phyloP scores from a whole-genome alignment of 2,329 filamentous ascomycete species.

The Harringtonia aguacate region DNA sequence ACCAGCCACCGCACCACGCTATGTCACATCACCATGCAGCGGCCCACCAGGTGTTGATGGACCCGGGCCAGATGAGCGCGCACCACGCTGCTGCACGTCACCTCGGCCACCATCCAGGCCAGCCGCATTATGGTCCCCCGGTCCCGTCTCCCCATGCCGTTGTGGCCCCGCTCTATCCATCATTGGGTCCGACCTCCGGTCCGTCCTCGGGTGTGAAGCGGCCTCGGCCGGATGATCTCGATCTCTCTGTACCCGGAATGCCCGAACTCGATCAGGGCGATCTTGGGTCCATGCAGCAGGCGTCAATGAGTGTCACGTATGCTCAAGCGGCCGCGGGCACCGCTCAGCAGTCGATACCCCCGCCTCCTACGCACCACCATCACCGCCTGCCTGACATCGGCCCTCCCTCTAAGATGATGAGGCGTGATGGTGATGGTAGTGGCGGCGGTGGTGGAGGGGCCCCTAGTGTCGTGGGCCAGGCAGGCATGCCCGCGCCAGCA shows the following conservation, averaged over 20 bases:
- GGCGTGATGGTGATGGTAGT: conserved; percentile 37
- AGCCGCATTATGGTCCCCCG: conserved; percentile 39
- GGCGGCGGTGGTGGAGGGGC: conserved; percentile 37
- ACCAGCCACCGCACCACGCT: conserved; percentile 29
- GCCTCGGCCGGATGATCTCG: conserved; percentile 46
- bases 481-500: conserved; percentile 77
- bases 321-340: conserved; percentile 28
- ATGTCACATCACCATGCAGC: conserved; percentile 34
- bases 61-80: conserved; percentile 41
- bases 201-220: conserved; percentile 32
- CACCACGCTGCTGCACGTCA: conserved; percentile 32
- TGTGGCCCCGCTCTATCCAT: conserved; percentile 40
- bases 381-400: conserved; percentile 67
- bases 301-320: conserved; percentile 40
- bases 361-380: conserved; percentile 56
- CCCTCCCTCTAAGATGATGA: conserved; percentile 55
- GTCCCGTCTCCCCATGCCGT: conserved; percentile 33
- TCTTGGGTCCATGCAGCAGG: conserved; percentile 43
- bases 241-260: conserved; percentile 40
- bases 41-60: conserved; percentile 44
- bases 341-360: conserved; percentile 14
- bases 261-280: conserved; percentile 42
- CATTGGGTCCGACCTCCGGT: conserved; percentile 22
- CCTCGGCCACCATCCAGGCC: conserved; percentile 36
- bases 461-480: conserved; percentile 77